Evolutionary conservation across 2,329 filamentous ascomycete species (phyloP), one percentile per base, ranked within the genome.

Genomic region (Calonectria ilicicola): DNA sequence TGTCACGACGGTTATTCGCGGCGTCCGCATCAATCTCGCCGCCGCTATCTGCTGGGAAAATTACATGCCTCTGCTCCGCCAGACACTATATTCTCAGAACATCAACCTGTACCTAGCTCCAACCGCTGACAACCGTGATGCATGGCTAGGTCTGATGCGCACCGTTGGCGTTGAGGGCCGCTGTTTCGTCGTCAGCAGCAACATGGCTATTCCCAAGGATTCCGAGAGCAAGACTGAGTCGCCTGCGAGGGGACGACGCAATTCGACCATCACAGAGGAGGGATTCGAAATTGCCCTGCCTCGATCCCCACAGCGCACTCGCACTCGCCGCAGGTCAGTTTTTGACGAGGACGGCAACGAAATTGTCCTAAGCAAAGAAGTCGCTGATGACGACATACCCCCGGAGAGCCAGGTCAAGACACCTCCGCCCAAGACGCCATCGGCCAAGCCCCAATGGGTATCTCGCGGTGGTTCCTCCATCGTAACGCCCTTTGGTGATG

Each of bases 41-140:
- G 92, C 94, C 3, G 96, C 95, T 4, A 97, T 98, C 76, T 98
- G 96, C 87, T 98, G 96, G 96, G 96, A 98, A 83, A 98, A 94
- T 83, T 98, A 96, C 85, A 98, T 98, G 95, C 96, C 96, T 0
- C 86, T 98, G 21, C 87, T 98, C 9, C 91, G 96, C 21, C 94
- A 98, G 81, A 89, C 91, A 19, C 87, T 98, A 44, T 98, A 98
- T 83, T 89, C 91, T 2, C 96, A 98, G 83, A 98, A 98, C 81
- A 92, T 98, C 79, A 98, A 98, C 82, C 85, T 98, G 15, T 98
- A 96, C 84, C 90, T 98, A 2, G 95, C 96, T 0, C 96, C 96
- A 0, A 98, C 96, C 0, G 96, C 96, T 1, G 96, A 98, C 84
- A 91, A 89, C 23, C 89, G 96, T 73, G 94, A 96, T 79, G 92